Evolutionary conservation across 768 basidiomycete genomes (phyloP), one percentile per base, ranked within the genome.

Genomic region (Gloeostereum incarnatum): DNA sequence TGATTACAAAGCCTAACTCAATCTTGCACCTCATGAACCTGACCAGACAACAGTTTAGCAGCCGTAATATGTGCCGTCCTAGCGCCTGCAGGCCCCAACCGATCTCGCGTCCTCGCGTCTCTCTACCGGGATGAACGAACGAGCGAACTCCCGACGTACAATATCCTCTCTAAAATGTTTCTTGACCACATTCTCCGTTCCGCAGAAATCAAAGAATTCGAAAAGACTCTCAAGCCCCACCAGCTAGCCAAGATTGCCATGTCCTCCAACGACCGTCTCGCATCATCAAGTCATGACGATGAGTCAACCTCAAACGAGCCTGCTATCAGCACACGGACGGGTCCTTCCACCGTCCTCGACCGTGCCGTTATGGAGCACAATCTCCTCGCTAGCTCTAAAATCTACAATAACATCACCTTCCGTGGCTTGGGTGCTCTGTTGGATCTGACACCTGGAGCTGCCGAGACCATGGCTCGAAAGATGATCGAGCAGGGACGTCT

Each of bases 311-410:
- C 60, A 31, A 57, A 56, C 20, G 80, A 79, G 19, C 69, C 76
- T 6, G 66, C 62, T 9, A 61, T 70, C 11, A 87, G 83, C 60
- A 87, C 75, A 26, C 75, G 92, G 45, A 89, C 83, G 29, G 94
- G 92, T 1, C 94, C 96, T 3, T 81, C 89, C 5, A 98, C 93
- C 7, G 93, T 99, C 14, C 72, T 99, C 30, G 96, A 98, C 57
- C 78, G 93, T 32, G 96, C 96, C 5, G 92, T 99, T 32, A 89
- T 98, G 83, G 96, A 99, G 56, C 96, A 99, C 62, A 99, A 99
- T 58, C 70, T 99, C 7, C 75, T 97, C 44, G 91, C 93, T 3
- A 92, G 91, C 57, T 94, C 92, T 3, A 89, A 92, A 51, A 91
- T 98, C 36, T 99, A 98, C 57, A 91, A 89, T 56, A 98, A 97